Evolutionary conservation across 2,329 filamentous ascomycete species (phyloP).

Genomic region (Cladosporium colombiae): DNA sequence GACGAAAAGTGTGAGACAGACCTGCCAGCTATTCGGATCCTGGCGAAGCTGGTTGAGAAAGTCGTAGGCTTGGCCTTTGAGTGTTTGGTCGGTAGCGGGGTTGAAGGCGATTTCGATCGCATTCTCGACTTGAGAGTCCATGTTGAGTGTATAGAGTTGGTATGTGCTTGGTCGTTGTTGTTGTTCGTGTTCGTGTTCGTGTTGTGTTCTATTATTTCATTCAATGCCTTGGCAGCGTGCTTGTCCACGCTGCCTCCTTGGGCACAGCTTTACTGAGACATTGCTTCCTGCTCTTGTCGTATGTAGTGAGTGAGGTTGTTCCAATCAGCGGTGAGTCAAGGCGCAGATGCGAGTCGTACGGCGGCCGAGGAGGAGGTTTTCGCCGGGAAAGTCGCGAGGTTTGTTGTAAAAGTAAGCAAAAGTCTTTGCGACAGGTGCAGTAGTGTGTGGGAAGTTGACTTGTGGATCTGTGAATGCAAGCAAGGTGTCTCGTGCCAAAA

Average conservation of each 20-base stretch:
- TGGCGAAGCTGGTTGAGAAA: constrained; percentile 76
- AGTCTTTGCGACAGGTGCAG: constrained; percentile 12
- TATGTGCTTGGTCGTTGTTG: constrained; percentile 1
- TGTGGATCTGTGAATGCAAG: constrained; percentile 13
- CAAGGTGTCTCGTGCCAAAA: constrained; percentile 17
- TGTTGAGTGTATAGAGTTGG: constrained; percentile 18
- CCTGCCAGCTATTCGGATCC: constrained; percentile 85
- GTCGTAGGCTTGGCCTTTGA: constrained; percentile 81
- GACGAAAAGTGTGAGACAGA: constrained; percentile 83
- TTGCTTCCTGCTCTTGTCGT: constrained; percentile 17
- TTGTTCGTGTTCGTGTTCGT: constrained; percentile 9
- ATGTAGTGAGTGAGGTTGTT: constrained; percentile 15
- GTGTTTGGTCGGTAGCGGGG: constrained; percentile 69
- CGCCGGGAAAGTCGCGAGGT: not conserved
- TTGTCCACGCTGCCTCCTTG: constrained; percentile 10
- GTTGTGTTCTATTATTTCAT: constrained; percentile 2
- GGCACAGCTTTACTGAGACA: constrained; percentile 19
- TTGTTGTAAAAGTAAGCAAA: not conserved
- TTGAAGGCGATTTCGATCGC: constrained; percentile 94
- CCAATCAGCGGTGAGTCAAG: constrained; percentile 18
- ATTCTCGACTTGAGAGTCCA: constrained; percentile 72
- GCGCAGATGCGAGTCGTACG: not conserved
- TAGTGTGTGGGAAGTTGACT: not conserved
- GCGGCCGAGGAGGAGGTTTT: not conserved
- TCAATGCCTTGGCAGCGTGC: constrained; percentile 18